Evolutionary conservation across 2,329 filamentous ascomycete species (phyloP), one percentile per base, ranked within the genome.

Genomic region (Penicillium sclerotigenum): DNA sequence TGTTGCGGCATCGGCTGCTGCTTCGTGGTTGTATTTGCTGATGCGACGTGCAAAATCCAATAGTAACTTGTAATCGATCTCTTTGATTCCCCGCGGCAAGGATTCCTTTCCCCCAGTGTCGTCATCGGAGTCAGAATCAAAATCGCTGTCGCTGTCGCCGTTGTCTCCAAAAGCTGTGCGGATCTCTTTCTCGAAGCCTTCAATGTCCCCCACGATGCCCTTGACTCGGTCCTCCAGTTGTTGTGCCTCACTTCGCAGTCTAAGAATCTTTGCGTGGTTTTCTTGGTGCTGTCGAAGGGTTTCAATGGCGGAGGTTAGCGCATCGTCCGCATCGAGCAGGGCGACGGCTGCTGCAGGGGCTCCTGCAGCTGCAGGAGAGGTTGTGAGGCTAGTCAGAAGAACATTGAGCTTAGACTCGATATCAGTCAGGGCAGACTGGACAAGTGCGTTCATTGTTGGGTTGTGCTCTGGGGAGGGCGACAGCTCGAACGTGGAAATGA

Each of bases 11-110:
- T 78, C 76, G 11, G 73, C 70, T 28, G 75, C 75, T 0, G 77
- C 77, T 53, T 75, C 68, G 18, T 73, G 70, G 52, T 79, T 78
- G 57, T 78, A 78, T 62, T 76, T 77, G 67, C 77, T 78, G 43
- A 79, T 79, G 20, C 77, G 67, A 5, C 76, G 71, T 4, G 77
- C 77, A 49, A 79, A 79, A 29, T 76, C 71, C 14, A 79, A 65
- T 0, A 79, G 68, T 2, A 77, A 61, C 34, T 69, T 69, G 58
- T 79, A 79, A 38, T 79, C 76, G 9, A 79, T 70, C 43, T 76
- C 73, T 20, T 70, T 70, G 14, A 58, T 65, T n/a, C 31, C 64
- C n/a, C 59, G 63, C 2, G 60, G 26, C 13, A n/a, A 31, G 28
- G 38, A 45, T 14, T 43, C 57, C 16, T 54, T 55, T 29, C 42